phyloP scores from a whole-genome alignment of 73 alveolate genomes.

The Stentor coeruleus region DNA sequence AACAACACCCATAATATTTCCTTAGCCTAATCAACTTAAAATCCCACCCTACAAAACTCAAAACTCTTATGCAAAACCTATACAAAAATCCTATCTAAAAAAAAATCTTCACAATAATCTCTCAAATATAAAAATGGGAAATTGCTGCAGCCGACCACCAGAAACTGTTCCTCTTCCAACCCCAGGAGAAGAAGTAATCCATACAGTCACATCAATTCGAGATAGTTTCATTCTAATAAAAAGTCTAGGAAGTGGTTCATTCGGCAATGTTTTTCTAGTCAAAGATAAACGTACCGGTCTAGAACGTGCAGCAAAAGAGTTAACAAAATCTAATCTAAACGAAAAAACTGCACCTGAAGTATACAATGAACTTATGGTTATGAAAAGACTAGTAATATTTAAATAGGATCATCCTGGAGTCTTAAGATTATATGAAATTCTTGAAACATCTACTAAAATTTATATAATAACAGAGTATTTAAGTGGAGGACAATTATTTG shows the following conservation, averaged over 20 bases:
- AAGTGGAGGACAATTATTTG: slow-evolving; percentile 71
- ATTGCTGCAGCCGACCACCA: no score
- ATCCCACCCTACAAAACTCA: no score
- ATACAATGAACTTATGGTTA: not conserved
- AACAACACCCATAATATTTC: no score
- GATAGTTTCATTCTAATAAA: not conserved
- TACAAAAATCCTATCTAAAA: no score
- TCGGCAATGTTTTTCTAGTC: not conserved
- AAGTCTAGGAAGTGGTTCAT: not conserved
- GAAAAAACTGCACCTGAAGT: no score
- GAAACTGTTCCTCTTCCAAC: no score
- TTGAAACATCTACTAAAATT: slow-evolving; percentile 52
- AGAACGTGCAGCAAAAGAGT: slow-evolving; percentile 16
- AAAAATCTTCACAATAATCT: no score
- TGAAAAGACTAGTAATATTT: not conserved
- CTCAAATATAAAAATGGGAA: no score
- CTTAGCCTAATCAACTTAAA: no score
- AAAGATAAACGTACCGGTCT: not conserved
- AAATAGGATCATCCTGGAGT: slow-evolving; percentile 68
- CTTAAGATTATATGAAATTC: slow-evolving; percentile 66
- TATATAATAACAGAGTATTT: slow-evolving; percentile 63
- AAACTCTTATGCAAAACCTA: no score
- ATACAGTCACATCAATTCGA: not conserved
- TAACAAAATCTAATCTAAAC: not conserved
- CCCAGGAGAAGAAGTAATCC: no score